Evolutionary conservation across 257 asterid species (phyloP).

Genomic region (Nicotiana knightiana): DNA sequence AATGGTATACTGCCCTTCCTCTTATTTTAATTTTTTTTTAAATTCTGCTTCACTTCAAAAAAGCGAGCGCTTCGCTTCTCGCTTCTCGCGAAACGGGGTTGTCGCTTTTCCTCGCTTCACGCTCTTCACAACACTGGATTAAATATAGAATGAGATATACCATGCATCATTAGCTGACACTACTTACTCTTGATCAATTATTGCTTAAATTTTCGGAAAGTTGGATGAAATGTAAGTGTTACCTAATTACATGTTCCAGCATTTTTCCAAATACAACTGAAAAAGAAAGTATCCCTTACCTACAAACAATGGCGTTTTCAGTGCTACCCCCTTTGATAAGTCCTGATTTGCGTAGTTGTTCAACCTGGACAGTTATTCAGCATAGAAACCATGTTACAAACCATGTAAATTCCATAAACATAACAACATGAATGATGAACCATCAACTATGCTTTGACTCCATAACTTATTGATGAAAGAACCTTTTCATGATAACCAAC

Average conservation of each 20-base stretch:
- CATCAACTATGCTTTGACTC: not conserved
- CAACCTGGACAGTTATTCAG: conserved; percentile 47
- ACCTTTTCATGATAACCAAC: not conserved
- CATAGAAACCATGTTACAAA: not conserved
- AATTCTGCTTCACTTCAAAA: no score
- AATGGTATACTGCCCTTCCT: no score
- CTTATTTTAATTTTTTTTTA: no score
- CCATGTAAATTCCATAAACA: not conserved
- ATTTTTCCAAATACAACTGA: not conserved
- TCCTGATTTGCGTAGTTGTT: conserved; percentile 61
- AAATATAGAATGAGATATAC: not conserved
- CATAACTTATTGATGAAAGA: not conserved
- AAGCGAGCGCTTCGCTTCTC: no score
- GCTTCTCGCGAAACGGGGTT: no score
- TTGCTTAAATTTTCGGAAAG: not conserved
- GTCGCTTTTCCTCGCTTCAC: no score
- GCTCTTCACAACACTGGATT: not conserved
- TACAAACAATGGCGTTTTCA: conserved; percentile 75
- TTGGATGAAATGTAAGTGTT: not conserved
- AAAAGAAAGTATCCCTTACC: conserved; percentile 38
- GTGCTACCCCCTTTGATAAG: conserved; percentile 77
- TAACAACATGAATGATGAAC: not conserved
- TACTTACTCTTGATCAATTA: not conserved
- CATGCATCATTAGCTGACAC: not conserved
- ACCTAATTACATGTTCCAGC: not conserved